Percentiles rank a stretch among this genome's conserved stretches.
Conservation (phyloP, 768 basidiomycete species). For the Auricularia auricula-judae region DNA sequence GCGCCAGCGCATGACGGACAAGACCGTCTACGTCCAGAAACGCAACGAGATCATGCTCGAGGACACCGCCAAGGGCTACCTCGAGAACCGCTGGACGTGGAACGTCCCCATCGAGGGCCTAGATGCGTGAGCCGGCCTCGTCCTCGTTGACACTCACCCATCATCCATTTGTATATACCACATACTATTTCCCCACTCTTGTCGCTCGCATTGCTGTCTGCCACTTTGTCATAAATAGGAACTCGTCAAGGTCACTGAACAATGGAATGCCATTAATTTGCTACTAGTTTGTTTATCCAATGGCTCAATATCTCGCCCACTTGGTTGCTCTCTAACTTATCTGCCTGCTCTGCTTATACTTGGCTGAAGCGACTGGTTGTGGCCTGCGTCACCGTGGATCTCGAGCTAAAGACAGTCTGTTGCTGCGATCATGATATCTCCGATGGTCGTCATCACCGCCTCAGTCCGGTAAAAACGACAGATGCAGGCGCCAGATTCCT, state of each 20-base stretch:
- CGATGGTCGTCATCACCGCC: too few relatives aligned
- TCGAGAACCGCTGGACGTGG: constrained; percentile 81
- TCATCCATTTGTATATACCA: background rate
- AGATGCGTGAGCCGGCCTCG: constrained; percentile 21
- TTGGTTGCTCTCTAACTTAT: too few relatives aligned
- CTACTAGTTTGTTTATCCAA: background rate
- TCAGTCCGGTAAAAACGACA: too few relatives aligned
- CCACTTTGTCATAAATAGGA: background rate
- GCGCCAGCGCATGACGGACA: constrained; percentile 90
- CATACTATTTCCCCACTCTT: background rate
- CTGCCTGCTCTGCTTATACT: too few relatives aligned
- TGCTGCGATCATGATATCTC: too few relatives aligned
- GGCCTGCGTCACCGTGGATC: too few relatives aligned
- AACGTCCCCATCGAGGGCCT: constrained; percentile 63
- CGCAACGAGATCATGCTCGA: constrained; percentile 91
- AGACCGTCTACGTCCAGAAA: constrained; percentile 96
- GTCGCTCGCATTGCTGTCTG: background rate
- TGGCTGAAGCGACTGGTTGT: too few relatives aligned
- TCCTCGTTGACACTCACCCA: background rate
- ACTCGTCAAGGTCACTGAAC: background rate
- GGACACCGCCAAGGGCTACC: constrained; percentile 85
- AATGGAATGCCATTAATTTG: background rate
- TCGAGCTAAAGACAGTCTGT: too few relatives aligned
- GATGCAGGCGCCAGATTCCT: background rate
- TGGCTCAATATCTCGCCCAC: too few relatives aligned